These are phyloP conservation scores for Plantago major DNA, from an alignment of 257 asterid species.

Conservation along the genomic window DNA sequence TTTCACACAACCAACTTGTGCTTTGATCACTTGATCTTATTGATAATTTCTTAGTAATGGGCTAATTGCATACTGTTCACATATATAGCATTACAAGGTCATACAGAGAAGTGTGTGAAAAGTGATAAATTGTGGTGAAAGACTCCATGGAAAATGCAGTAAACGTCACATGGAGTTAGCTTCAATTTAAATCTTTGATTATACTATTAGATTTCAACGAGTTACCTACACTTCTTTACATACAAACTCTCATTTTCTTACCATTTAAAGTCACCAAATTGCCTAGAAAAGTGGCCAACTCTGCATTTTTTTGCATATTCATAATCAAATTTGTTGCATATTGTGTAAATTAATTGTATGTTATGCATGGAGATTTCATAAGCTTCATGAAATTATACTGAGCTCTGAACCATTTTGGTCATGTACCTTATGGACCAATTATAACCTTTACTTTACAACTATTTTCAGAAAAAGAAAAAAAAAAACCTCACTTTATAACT, in stretches of 20 bases:
- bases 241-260: constrained; percentile 26
- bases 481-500: too few species aligned
- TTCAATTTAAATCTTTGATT: constrained; percentile 6
- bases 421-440: too few species aligned
- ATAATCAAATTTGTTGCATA: not conserved
- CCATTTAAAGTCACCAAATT: constrained; percentile 33
- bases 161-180: constrained; percentile 83
- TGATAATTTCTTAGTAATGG: constrained; percentile 24
- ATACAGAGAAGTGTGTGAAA: constrained; percentile 21
- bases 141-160: constrained; percentile 62
- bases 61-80: constrained; percentile 19
- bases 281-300: constrained; percentile 50
- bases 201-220: constrained; percentile 21
- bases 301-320: constrained; percentile 39
- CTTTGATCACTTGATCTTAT: not conserved
- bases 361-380: not conserved
- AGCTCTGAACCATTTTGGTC: too few species aligned
- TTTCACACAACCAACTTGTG: not conserved
- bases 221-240: constrained; percentile 38
- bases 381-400: not conserved
- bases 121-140: constrained; percentile 42
- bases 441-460: too few species aligned
- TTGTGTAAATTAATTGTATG: not conserved
- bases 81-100: constrained; percentile 18
- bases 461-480: too few species aligned